Conservation (phyloP, 2,329 filamentous ascomycete species). For the Neonectria magnoliae region DNA sequence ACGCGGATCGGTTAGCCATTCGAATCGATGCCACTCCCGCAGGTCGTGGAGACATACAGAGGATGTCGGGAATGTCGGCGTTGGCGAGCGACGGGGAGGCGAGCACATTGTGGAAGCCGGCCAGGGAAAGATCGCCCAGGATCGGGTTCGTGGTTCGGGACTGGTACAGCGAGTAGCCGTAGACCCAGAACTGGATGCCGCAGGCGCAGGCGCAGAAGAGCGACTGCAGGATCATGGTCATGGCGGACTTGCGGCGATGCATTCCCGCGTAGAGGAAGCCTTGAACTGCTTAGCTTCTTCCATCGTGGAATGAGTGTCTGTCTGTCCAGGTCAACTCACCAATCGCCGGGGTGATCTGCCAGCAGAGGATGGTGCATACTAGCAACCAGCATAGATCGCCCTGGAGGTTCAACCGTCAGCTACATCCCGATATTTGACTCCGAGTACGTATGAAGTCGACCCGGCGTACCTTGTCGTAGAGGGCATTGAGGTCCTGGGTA, state of each 20-base stretch:
- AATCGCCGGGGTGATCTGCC: slow-evolving; percentile 53
- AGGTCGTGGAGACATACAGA: slow-evolving; percentile 34
- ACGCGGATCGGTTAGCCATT: not conserved
- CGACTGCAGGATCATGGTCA: slow-evolving; percentile 60
- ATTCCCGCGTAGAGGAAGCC: slow-evolving; percentile 52
- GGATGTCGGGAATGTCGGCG: slow-evolving; percentile 49
- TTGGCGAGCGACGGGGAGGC: slow-evolving; percentile 51
- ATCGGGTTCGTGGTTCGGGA: slow-evolving; percentile 49
- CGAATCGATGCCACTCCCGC: fast-evolving
- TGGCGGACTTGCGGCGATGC: slow-evolving; percentile 49
- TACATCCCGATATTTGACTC: not conserved
- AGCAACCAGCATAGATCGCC: slow-evolving; percentile 57
- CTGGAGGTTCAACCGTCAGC: slow-evolving; percentile 29
- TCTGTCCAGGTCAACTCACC: slow-evolving; percentile 11
- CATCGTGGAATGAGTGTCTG: no score
- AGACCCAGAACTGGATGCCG: slow-evolving; percentile 59
- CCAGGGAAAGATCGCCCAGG: slow-evolving; percentile 49
- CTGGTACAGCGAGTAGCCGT: slow-evolving; percentile 56
- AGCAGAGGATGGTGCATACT: slow-evolving; percentile 49
- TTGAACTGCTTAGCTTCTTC: no score
- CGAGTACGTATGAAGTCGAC: not conserved
- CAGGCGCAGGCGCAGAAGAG: slow-evolving; percentile 57
- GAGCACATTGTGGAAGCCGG: slow-evolving; percentile 49
- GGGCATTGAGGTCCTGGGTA: slow-evolving; percentile 55
- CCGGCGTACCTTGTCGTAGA: slow-evolving; percentile 52